phyloP scores from a whole-genome alignment of 148 eudicot genomes.

The Silene latifolia region DNA sequence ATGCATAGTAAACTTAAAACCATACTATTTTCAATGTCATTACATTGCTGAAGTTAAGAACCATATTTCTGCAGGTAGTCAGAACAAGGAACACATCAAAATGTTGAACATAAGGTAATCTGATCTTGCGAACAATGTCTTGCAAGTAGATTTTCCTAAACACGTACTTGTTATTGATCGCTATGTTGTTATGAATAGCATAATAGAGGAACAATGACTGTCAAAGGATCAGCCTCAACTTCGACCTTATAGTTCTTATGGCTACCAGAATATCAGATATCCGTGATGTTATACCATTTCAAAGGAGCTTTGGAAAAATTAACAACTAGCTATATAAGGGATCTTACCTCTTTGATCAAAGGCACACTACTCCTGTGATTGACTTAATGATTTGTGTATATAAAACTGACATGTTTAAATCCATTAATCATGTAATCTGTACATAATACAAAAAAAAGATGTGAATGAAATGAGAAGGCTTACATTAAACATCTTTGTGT shows the following conservation, averaged over 20 bases:
- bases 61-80: conserved; percentile 59
- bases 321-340: not conserved
- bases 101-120: conserved; percentile 52
- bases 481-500: too few species aligned
- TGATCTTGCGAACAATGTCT: too few species aligned
- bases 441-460: not conserved
- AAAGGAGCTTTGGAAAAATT: too few species aligned
- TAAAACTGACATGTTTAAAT: not conserved
- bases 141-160: too few species aligned
- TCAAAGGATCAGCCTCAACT: conserved; percentile 53
- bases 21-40: not conserved
- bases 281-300: too few species aligned
- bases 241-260: conserved; percentile 60
- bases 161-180: too few species aligned
- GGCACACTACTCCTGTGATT: not conserved
- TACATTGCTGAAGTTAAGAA: too few species aligned
- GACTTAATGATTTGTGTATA: not conserved
- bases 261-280: conserved; percentile 83
- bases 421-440: not conserved
- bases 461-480: too few species aligned
- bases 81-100: conserved; percentile 73
- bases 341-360: too few species aligned
- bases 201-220: conserved; percentile 62
- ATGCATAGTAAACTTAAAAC: too few species aligned
- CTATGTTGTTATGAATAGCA: conserved; percentile 20